Evolutionary conservation across 2,329 filamentous ascomycete genomes (phyloP), one percentile per base, ranked within the genome.

Genomic region (Claviceps pazoutovae): DNA sequence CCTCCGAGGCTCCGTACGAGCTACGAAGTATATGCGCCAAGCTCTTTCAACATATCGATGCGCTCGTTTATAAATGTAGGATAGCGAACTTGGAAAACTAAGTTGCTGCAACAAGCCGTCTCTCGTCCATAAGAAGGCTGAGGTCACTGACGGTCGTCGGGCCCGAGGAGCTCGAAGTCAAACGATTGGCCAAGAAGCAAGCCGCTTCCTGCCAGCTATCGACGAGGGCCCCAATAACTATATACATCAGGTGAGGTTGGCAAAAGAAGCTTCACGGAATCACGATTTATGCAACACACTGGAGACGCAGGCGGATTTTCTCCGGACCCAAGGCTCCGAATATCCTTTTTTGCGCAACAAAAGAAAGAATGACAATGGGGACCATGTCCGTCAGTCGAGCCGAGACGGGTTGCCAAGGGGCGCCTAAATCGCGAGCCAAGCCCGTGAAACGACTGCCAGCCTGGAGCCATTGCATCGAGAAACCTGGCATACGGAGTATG

Each of bases 151-250:
- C 8, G 26, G 1, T 30, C 7, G 8, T 30, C 59, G 2, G 63
- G 56, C 17, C 60, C 54, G 26, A 65, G 52, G 52, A 60, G 56
- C 16, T 56, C 53, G 14, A 66, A 61, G 7, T 59, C 59, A 13
- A 59, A 51, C 7, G 59, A 52, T 7, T 57, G 54, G 26, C 66
- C 61, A 5, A 59, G 56, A 14, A 63, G 55, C 26, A 30, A 3
- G 65, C 61, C 46, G 64, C 51, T 44, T 64, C 59, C 42, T 68
- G 64, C 65, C 66, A 68, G 58, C 64, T 68, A 46, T 69, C 67
- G 50, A 66, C 66, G 56, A 69, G 26, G 26, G 26, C 8, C 26
- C 26, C 26, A 30, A 9, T 30, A 3, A 6, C 21, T 23, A 5
- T 23, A 6, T 23, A 7, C 26, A 9, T 8, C 2, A 8, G 2